Evolutionary conservation across 176 grass and related monocot genomes (phyloP).

Genomic region (Triticum turgidum): DNA sequence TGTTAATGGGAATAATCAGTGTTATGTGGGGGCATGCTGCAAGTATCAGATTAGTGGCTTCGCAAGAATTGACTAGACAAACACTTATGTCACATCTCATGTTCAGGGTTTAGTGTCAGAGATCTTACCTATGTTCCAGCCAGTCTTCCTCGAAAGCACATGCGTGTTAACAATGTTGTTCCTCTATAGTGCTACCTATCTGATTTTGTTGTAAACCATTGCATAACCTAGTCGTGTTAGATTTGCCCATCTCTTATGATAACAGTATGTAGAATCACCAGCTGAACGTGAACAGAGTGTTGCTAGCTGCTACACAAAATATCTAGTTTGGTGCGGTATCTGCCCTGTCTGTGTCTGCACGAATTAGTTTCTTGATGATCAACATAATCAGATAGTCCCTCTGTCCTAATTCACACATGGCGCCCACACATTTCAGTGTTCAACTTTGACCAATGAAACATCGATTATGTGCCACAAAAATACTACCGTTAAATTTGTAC

Average conservation of each 20-base stretch:
- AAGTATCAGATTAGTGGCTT: neutral
- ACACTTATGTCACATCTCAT: neutral
- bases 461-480: neutral
- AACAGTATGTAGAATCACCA: neutral
- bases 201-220: neutral
- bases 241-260: neutral
- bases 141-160: neutral
- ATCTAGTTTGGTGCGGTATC: neutral
- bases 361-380: neutral
- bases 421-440: neutral
- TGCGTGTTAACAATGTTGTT: neutral
- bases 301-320: neutral
- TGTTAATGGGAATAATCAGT: neutral
- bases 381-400: neutral
- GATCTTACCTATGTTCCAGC: neutral
- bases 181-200: neutral
- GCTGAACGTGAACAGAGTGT: neutral
- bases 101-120: slow-evolving; percentile 3
- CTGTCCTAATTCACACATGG: neutral
- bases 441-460: neutral
- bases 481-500: neutral
- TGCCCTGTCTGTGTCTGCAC: neutral
- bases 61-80: neutral
- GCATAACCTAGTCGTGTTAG: neutral
- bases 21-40: neutral